Percentiles rank a stretch among this genome's conserved stretches.
Evolutionary conservation across 2,329 filamentous ascomycete genomes (phyloP).

Genomic region (Davidsoniella neocaledoniae): DNA sequence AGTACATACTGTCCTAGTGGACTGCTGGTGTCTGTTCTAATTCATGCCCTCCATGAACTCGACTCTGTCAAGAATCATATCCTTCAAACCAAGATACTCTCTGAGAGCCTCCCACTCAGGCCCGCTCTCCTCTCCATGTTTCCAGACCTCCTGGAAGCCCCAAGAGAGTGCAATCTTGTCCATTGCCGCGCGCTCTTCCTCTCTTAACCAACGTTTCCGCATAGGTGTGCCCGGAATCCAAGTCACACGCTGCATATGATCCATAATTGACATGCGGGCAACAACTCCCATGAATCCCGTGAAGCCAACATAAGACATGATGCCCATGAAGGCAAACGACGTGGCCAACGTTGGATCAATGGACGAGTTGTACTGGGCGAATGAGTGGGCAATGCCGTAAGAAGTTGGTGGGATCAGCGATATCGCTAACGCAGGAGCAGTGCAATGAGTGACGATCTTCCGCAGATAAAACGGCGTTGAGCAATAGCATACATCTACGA

Average conservation of each 20-base stretch:
- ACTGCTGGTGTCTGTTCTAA: no score
- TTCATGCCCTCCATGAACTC: conserved; percentile 86
- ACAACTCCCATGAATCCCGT: conserved; percentile 70
- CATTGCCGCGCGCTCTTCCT: conserved; percentile 76
- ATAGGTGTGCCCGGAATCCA: conserved; percentile 75
- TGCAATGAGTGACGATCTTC: conserved; percentile 48
- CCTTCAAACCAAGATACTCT: conserved; percentile 66
- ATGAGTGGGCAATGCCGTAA: conserved; percentile 47
- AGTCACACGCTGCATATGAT: conserved; percentile 86
- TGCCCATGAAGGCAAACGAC: conserved; percentile 60
- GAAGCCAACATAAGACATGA: conserved; percentile 67
- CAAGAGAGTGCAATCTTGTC: conserved; percentile 77
- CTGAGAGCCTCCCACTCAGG: conserved; percentile 74
- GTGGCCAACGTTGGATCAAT: conserved; percentile 65
- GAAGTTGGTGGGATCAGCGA: conserved; percentile 48
- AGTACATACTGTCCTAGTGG: no score
- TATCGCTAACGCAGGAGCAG: conserved; percentile 40
- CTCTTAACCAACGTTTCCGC: conserved; percentile 66
- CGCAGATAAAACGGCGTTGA: conserved; percentile 48
- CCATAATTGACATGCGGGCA: conserved; percentile 72
- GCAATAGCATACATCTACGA: conserved; percentile 54
- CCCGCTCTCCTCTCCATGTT: conserved; percentile 78
- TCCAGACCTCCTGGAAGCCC: conserved; percentile 71
- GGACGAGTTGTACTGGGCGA: conserved; percentile 50
- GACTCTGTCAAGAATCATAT: conserved; percentile 80